phyloP scores from a whole-genome alignment of 805 yeast species.

The Starmerella apis region DNA sequence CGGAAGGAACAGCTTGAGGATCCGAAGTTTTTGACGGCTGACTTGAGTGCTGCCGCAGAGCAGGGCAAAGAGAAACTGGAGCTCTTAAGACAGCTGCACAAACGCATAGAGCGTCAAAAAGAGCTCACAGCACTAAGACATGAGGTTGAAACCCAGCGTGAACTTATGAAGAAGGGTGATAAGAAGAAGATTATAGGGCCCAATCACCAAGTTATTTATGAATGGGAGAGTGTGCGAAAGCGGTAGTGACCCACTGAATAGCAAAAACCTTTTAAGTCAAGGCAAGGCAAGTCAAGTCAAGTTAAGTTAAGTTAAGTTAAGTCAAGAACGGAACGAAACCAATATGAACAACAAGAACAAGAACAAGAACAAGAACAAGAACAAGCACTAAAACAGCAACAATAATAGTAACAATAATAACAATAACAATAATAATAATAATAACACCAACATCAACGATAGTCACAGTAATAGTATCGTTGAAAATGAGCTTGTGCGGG shows the following conservation, averaged over 20 bases:
- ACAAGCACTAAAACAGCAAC: no score
- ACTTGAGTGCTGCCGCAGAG: slow-evolving; percentile 5
- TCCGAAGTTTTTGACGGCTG: slow-evolving; percentile 1
- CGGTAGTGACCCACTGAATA: slow-evolving; percentile 21
- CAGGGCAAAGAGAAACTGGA: slow-evolving; percentile 44
- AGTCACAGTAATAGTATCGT: no score
- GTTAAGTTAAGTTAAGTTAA: no score
- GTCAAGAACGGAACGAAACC: no score
- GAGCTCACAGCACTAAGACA: slow-evolving; percentile 59
- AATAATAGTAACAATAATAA: no score
- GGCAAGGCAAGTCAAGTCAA: no score
- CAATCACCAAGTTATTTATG: slow-evolving; percentile 60
- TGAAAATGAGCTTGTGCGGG: no score
- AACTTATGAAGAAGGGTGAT: slow-evolving; percentile 81
- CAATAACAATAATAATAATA: no score
- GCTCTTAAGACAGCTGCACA: slow-evolving; percentile 49
- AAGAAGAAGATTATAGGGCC: slow-evolving; percentile 62
- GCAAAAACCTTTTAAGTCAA: no score
- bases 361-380: no score
- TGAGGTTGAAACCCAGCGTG: slow-evolving; percentile 67
- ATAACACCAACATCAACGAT: no score
- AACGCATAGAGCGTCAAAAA: slow-evolving; percentile 56
- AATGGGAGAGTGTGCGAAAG: slow-evolving; percentile 61
- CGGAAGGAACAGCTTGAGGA: slow-evolving; percentile 40
- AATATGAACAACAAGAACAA: no score